These are phyloP conservation scores for Hordeum pubiflorum DNA, from an alignment of 202 grass and related monocot genomes.

Conservation along the genomic window DNA sequence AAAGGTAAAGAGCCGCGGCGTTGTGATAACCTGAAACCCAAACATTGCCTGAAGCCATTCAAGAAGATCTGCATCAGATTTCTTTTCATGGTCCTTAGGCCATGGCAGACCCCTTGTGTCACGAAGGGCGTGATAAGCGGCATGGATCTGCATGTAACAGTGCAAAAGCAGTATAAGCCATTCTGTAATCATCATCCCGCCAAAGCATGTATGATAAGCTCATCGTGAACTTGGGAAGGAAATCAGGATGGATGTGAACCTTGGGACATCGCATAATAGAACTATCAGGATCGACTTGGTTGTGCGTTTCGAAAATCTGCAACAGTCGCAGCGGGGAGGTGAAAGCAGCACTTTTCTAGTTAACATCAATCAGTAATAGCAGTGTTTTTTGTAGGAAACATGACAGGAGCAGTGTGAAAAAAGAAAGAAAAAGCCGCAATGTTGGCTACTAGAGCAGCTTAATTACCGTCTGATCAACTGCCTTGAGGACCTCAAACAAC, in stretches of 20 bases:
- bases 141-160: constrained; percentile 60
- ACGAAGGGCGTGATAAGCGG: constrained; percentile 52
- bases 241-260: constrained; percentile 23
- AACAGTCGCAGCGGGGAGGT: background rate
- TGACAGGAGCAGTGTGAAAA: background rate
- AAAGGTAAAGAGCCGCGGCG: background rate
- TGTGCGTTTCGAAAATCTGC: constrained; percentile 71
- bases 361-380: background rate
- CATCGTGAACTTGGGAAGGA: background rate
- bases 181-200: background rate
- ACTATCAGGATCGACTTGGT: constrained; percentile 43
- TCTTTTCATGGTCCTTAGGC: constrained; percentile 74
- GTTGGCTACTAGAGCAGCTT: no score
- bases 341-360: background rate
- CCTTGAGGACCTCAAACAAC: constrained; percentile 90
- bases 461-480: constrained; percentile 64
- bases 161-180: background rate
- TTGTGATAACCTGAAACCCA: constrained; percentile 72
- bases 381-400: background rate
- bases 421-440: background rate
- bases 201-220: background rate
- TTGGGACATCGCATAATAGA: constrained; percentile 52
- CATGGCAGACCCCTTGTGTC: constrained; percentile 79
- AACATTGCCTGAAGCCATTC: constrained; percentile 93
- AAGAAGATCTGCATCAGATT: constrained; percentile 60